These are phyloP conservation scores for Colletotrichum eremochloae DNA, from an alignment of 2,329 filamentous ascomycete genomes.

Conservation along the genomic window DNA sequence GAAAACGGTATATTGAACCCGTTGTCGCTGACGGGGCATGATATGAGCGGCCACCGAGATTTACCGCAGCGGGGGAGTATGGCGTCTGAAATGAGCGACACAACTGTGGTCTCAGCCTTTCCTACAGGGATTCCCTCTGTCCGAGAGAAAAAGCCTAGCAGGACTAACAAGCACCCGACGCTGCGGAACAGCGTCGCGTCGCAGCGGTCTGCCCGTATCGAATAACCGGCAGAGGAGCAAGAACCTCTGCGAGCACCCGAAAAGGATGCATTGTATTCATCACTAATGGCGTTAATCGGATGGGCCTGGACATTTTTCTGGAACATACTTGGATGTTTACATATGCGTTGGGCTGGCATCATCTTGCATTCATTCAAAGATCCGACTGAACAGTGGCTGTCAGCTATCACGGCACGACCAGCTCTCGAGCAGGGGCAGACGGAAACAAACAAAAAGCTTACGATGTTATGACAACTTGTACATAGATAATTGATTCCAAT, in stretches of 20 bases:
- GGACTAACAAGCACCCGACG: constrained; percentile 16
- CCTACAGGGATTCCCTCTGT: constrained; percentile 23
- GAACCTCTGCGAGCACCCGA: neutral
- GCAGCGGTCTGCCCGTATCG: constrained; percentile 36
- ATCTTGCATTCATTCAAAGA: constrained; percentile 24
- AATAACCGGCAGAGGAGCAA: constrained; percentile 7
- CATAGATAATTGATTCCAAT: constrained; percentile 28
- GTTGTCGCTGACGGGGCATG: neutral
- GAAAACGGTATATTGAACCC: constrained; percentile 17
- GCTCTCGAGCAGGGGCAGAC: constrained; percentile 3
- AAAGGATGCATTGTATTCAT: neutral
- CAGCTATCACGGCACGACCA: constrained; percentile 11
- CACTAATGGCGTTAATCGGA: constrained; percentile 15
- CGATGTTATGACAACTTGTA: constrained; percentile 34
- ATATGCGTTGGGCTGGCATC: constrained; percentile 34
- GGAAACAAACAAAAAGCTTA: constrained; percentile 9
- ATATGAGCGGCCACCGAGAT: neutral
- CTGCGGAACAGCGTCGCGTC: constrained; percentile 35
- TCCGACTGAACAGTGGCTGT: constrained; percentile 17
- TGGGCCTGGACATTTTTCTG: constrained; percentile 13
- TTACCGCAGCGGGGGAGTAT: constrained; percentile 18
- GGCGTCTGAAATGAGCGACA: constrained; percentile 29
- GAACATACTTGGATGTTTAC: constrained; percentile 38
- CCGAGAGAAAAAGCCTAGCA: constrained; percentile 36
- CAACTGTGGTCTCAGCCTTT: constrained; percentile 13